Evolutionary conservation across 169 alveolate species (phyloP).

Genomic region (Blepharisma undulans): DNA sequence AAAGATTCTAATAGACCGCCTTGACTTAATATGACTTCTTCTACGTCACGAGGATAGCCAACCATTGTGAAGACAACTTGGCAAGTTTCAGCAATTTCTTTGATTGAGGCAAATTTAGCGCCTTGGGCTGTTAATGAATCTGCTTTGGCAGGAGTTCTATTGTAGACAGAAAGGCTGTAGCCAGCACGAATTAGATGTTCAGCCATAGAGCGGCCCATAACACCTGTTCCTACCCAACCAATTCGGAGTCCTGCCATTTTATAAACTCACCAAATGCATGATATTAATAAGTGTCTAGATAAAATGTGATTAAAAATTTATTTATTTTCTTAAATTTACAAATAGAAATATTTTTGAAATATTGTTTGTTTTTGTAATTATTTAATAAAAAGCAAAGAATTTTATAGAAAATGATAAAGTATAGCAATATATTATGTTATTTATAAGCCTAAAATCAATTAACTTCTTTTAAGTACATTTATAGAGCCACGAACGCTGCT

Average conservation of each 20-base stretch:
- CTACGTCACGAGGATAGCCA: conserved; percentile 87
- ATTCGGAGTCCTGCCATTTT: conserved; percentile 28
- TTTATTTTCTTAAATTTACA: background rate
- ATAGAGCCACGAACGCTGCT: background rate
- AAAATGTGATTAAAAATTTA: background rate
- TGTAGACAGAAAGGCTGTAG: conserved; percentile 61
- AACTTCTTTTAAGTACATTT: background rate
- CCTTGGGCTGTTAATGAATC: conserved; percentile 68
- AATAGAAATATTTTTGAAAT: background rate
- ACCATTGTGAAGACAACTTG: conserved; percentile 82
- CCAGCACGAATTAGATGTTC: conserved; percentile 76
- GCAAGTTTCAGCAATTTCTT: conserved; percentile 67
- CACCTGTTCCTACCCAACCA: conserved; percentile 90
- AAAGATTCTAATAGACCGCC: conserved; percentile 68
- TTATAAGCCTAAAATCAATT: background rate
- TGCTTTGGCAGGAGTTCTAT: conserved; percentile 80
- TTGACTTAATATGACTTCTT: conserved; percentile 67
- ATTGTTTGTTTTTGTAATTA: no score
- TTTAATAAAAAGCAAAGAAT: background rate
- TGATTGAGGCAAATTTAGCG: conserved; percentile 58
- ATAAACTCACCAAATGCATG: background rate
- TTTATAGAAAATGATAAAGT: background rate
- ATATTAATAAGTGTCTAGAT: background rate
- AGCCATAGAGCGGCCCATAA: conserved; percentile 87
- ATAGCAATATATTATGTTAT: background rate